These are phyloP conservation scores for Ophiosphaerella herpotricha DNA, from an alignment of 2,329 filamentous ascomycete species.

Conservation along the genomic window DNA sequence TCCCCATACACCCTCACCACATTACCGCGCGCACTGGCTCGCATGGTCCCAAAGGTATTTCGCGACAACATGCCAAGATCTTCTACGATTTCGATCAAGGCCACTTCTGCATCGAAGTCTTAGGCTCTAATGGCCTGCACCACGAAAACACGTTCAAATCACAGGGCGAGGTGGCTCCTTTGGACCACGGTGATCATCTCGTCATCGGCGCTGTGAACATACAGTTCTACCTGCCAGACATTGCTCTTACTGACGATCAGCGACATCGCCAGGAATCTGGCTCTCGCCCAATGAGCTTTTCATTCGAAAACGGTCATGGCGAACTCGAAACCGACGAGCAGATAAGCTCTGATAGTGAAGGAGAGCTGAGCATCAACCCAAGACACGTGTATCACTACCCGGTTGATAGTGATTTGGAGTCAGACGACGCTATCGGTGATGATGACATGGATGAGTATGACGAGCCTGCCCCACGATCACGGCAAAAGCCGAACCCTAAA, in stretches of 20 bases:
- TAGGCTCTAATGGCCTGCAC: constrained; percentile 69
- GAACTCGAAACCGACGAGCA: constrained; percentile 57
- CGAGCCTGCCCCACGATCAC: constrained; percentile 36
- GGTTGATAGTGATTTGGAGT: constrained; percentile 29
- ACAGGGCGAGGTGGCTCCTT: constrained; percentile 41
- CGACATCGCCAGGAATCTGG: constrained; percentile 56
- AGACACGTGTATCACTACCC: constrained; percentile 39
- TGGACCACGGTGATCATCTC: constrained; percentile 69
- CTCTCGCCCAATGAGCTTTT: constrained; percentile 70
- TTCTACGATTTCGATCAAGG: constrained; percentile 67
- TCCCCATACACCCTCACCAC: constrained; percentile 70
- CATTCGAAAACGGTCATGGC: constrained; percentile 68
- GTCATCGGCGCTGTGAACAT: constrained; percentile 74
- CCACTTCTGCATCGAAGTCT: constrained; percentile 67
- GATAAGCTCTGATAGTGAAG: constrained; percentile 39
- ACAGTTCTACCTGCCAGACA: constrained; percentile 67
- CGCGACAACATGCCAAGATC: constrained; percentile 74
- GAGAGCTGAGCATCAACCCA: constrained; percentile 39
- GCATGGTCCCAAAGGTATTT: constrained; percentile 73
- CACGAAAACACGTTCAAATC: constrained; percentile 33
- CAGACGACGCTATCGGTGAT: constrained; percentile 31
- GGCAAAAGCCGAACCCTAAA: constrained; percentile 35
- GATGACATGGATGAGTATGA: constrained; percentile 47
- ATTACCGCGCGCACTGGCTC: constrained; percentile 49
- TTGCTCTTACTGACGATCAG: constrained; percentile 54